Evolutionary conservation across 2,329 filamentous ascomycete genomes (phyloP).

Genomic region (Annulohypoxylon truncatum): DNA sequence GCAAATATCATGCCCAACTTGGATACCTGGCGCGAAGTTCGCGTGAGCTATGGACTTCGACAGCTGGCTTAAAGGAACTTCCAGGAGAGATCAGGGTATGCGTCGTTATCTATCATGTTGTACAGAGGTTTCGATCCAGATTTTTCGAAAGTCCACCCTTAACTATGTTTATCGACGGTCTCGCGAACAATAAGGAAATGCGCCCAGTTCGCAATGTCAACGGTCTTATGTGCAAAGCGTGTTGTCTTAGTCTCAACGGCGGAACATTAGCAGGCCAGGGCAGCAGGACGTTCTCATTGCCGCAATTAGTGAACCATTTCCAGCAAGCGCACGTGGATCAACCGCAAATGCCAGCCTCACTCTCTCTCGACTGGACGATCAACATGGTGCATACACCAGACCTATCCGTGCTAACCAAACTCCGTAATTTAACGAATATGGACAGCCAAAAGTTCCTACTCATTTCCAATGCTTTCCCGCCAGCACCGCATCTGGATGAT

Average conservation of each 20-base stretch:
- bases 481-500: constrained; percentile 44
- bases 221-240: constrained; percentile 66
- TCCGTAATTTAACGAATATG: constrained; percentile 47
- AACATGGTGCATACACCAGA: constrained; percentile 61
- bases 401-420: constrained; percentile 46
- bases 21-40: constrained; percentile 66
- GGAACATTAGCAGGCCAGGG: constrained; percentile 47
- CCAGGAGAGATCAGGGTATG: constrained; percentile 71
- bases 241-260: constrained; percentile 54
- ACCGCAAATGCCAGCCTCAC: constrained; percentile 37
- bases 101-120: constrained; percentile 72
- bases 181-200: constrained; percentile 68
- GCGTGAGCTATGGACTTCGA: constrained; percentile 71
- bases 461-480: constrained; percentile 55
- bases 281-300: constrained; percentile 63
- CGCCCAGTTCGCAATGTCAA: constrained; percentile 66
- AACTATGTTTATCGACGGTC: constrained; percentile 67
- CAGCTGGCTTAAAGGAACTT: constrained; percentile 69
- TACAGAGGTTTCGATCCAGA: constrained; percentile 65
- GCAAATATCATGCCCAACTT: constrained; percentile 60
- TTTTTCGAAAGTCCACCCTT: constrained; percentile 70
- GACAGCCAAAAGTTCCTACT: constrained; percentile 52
- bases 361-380: constrained; percentile 56
- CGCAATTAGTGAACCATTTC: constrained; percentile 70
- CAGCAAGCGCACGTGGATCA: constrained; percentile 57